Base-by-base conservation (phyloP, 345 rosid genomes). In the Pugionium dolabratum region DNA sequence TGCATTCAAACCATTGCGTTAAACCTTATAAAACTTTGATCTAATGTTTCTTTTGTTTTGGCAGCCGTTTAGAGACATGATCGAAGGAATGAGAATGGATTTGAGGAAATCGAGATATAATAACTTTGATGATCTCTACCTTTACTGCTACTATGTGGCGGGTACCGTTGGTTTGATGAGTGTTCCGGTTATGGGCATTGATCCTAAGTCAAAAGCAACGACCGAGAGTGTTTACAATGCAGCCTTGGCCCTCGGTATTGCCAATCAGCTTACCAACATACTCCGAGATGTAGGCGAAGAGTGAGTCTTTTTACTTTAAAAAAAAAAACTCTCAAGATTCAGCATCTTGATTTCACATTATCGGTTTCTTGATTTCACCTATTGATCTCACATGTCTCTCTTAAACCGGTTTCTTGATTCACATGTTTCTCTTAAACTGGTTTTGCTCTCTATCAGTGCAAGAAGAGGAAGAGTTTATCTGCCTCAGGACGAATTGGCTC, bases 61-160 rank as follows among this genome's bases (percentile, higher is more conserved):
- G 64, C 80, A 87, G 95, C 95, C 95, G 30, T 87, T 87, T 66
- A 82, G 82, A 78, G 95, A 88, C 58, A 88, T 88, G 91, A 81
- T 88, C 1, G 87, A 88, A 74, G 95, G 95, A 77, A 88, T 88
- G 95, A 78, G 91, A 78, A 72, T 83, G 89, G 95, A 85, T 64
- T 73, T 85, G 62, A 72, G 41, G 80, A 85, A 88, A 58, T 79
- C 91, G 4, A 81, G 91, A 79, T 85, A 88, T 71, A 52, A 76
- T 45, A 78, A 72, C 74, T 88, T 88, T 0, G 91, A 88, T 53
- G 91, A 85, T 69, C 83, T 87, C 48, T 87, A 87, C 75, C 86
- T 87, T 28, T 87, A 87, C 72, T 85, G 91, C 63, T 85, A 88
- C 71, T 83, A 85, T 71, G 95, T 85, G 8, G 91, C 89, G 0